phyloP scores from a whole-genome alignment of 31 red algal genomes.

The Odonthalia washingtoniensis region DNA sequence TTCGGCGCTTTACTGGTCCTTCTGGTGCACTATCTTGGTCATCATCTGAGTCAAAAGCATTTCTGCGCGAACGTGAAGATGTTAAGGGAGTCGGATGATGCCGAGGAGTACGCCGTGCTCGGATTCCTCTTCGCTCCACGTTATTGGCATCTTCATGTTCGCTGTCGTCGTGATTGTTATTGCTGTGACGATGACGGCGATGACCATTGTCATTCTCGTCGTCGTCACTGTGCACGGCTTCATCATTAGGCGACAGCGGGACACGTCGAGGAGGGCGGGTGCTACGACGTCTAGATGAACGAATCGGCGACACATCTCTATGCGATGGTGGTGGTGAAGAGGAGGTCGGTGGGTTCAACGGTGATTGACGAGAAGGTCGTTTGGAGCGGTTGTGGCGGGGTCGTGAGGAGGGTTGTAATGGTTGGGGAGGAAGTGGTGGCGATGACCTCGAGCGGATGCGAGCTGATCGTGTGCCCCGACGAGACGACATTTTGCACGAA shows the following conservation, averaged over 20 bases:
- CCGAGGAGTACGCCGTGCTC: neutral
- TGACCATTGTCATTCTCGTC: constrained; percentile 43
- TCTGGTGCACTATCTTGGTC: neutral
- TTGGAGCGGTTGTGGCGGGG: no score
- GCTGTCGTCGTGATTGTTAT: neutral
- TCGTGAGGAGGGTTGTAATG: no score
- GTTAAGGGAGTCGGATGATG: neutral
- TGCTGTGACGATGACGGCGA: no score
- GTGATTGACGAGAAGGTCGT: no score
- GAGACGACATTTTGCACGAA: no score
- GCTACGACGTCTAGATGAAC: neutral
- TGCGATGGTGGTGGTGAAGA: no score
- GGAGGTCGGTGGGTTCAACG: no score
- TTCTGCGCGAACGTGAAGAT: no score
- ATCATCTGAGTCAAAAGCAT: neutral
- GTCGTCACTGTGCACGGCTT: constrained; percentile 43
- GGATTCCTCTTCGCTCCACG: neutral
- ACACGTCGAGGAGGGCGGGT: neutral
- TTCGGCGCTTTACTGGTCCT: neutral
- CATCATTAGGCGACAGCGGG: neutral
- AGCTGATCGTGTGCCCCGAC: no score
- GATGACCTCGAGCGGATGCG: no score
- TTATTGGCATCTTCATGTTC: neutral
- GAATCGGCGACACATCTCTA: no score
- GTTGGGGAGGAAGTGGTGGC: no score